Base-by-base conservation (phyloP, 1,284 basidiomycete genomes). In the Pterulicium gracile region DNA sequence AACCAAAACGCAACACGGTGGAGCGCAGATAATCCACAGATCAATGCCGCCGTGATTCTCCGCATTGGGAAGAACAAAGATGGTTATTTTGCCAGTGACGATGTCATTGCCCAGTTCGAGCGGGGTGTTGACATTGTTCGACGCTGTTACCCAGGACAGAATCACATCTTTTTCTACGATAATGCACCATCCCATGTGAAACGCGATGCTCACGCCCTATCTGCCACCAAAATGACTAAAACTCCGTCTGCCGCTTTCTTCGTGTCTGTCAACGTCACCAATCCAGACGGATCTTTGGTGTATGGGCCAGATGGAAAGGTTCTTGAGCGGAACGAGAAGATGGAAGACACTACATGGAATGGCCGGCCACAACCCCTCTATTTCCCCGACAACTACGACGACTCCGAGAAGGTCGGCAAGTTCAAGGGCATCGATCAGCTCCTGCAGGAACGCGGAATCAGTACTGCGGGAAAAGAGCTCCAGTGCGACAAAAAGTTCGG, bases 161-260 rank as follows among this genome's bases (percentile, higher is more conserved):
- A 51, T 1, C 57, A 54, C 41, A 27, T 55, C 5, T 56, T 64
- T 32, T 34, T 61, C 10, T 61, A 56, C 47, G 57, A 65, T 47
- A 64, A 66, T 50, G 62, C 62, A 3, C 39, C 56, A 0, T 59
- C 52, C 21, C 60, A 63, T 48, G 47, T 47, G 1, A 61, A 61
- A 40, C 55, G 55, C 19, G 51, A 56, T 3, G 42, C 43, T 2
- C 52, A 60, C 55, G 56, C 59, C 13, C 51, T 63, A 1, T 58
- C 56, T 17, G 60, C 59, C 1, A 40, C 51, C 3, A 23, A 55
- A 2, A 63, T 65, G 61, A 61, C 27, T 42, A 23, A 13, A 20
- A 39, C 12, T 15, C 27, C 27, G 12, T 34, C 27, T 10, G 27
- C 27, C 27, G 15, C 12, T 15, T 34, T 34, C 15, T 34, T 15